These are phyloP conservation scores for Ganoderma meredithae DNA, from an alignment of 1,284 basidiomycete genomes.

Conservation along the genomic window DNA sequence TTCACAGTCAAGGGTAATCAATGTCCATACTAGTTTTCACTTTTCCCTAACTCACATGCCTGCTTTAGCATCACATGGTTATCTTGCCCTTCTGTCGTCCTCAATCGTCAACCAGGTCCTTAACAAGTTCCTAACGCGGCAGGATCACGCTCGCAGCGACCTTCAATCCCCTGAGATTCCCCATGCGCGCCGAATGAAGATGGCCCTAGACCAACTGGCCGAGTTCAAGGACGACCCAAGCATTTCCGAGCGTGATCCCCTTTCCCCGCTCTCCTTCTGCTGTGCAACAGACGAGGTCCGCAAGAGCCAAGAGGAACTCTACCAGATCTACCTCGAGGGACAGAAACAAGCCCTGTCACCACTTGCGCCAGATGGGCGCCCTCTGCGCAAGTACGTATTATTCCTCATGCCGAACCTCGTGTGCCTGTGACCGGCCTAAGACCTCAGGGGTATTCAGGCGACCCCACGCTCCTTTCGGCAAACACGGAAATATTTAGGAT, in stretches of 20 bases:
- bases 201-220: slow-evolving; percentile 60
- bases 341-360: slow-evolving; percentile 62
- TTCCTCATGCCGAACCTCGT: background rate
- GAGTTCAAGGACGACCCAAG: slow-evolving; percentile 56
- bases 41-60: background rate
- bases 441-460: background rate
- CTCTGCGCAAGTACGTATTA: slow-evolving; percentile 61
- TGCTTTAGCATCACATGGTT: slow-evolving; percentile 54
- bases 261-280: slow-evolving; percentile 72
- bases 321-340: slow-evolving; percentile 56
- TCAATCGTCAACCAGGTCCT: slow-evolving; percentile 74
- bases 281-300: slow-evolving; percentile 61
- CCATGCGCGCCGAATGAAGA: slow-evolving; percentile 55
- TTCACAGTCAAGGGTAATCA: slow-evolving; percentile 72
- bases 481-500: slow-evolving; percentile 12
- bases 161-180: slow-evolving; percentile 44
- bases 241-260: slow-evolving; percentile 60
- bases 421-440: background rate
- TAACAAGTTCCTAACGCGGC: slow-evolving; percentile 63
- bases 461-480: background rate
- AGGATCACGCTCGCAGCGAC: slow-evolving; percentile 58
- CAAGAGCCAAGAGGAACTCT: slow-evolving; percentile 56
- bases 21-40: slow-evolving; percentile 2
- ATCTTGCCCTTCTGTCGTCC: slow-evolving; percentile 58
- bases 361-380: slow-evolving; percentile 61